Evolutionary conservation across 495 filamentous ascomycete species (phyloP).

Genomic region (Trichoderma parareesei): DNA sequence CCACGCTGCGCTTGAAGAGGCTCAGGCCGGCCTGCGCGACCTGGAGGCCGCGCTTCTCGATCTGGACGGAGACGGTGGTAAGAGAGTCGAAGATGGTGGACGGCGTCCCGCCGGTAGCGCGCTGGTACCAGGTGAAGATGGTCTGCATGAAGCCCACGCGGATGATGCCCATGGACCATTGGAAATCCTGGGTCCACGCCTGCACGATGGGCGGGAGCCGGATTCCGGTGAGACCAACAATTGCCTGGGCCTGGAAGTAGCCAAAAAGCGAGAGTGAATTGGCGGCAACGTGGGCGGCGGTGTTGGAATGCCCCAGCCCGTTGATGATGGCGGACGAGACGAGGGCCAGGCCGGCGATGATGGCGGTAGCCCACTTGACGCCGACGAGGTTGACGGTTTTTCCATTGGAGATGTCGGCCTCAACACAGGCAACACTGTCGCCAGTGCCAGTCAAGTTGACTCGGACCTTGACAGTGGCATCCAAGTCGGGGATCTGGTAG

Average conservation of each 20-base stretch:
- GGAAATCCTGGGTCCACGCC: conserved; percentile 96
- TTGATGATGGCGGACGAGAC: conserved; percentile 75
- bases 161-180: conserved; percentile 98
- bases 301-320: conserved; percentile 86
- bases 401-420: conserved; percentile 83
- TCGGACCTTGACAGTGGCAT: conserved; percentile 73
- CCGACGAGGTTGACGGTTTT: conserved; percentile 86
- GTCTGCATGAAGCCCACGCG: conserved; percentile 76
- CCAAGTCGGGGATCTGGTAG: conserved; percentile 86
- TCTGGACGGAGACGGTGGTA: conserved; percentile 69
- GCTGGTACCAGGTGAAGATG: conserved; percentile 94
- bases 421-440: conserved; percentile 72
- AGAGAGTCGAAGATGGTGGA: conserved; percentile 71
- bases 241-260: conserved; percentile 96
- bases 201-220: conserved; percentile 80
- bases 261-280: conserved; percentile 88
- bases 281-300: conserved; percentile 88
- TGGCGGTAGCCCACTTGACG: conserved; percentile 82
- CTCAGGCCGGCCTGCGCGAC: conserved; percentile 24
- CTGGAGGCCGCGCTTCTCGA: conserved; percentile 60
- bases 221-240: conserved; percentile 83
- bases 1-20: conserved; percentile 38
- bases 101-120: conserved; percentile 81
- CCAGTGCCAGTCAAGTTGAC: conserved; percentile 59
- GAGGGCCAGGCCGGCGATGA: conserved; percentile 77